Evolutionary conservation across 345 rosid genomes (phyloP).

Genomic region (Triadica sebifera): DNA sequence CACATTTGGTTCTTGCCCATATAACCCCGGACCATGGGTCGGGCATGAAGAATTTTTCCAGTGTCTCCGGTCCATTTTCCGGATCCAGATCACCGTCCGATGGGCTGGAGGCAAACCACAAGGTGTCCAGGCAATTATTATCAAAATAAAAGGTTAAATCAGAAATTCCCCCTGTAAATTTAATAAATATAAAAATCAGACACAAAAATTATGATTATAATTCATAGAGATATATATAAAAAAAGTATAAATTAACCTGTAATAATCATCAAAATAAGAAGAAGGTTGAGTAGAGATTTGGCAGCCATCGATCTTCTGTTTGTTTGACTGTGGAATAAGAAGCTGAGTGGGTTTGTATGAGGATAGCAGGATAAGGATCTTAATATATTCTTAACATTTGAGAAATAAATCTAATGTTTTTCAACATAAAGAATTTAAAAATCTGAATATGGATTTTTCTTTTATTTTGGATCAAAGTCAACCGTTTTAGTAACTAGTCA

Average conservation of each 20-base stretch:
- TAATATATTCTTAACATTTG: not conserved
- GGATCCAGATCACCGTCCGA: constrained; percentile 18
- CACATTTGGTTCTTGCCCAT: constrained; percentile 29
- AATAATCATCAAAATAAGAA: not conserved
- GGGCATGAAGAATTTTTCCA: constrained; percentile 19
- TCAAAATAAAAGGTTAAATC: constrained; percentile 19
- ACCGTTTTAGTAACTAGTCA: too few species aligned
- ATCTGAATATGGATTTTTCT: not conserved
- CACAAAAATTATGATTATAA: not conserved
- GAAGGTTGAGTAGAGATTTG: not conserved
- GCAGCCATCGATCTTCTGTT: not conserved
- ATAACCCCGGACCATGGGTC: constrained; percentile 28
- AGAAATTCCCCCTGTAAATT: not conserved
- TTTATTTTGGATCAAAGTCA: too few species aligned
- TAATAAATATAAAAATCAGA: not conserved
- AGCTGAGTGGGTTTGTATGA: not conserved
- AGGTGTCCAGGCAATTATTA: constrained; percentile 16
- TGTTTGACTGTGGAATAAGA: not conserved
- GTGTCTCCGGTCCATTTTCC: constrained; percentile 3
- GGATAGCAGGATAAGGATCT: not conserved
- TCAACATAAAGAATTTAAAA: not conserved
- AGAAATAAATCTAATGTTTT: not conserved
- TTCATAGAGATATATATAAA: not conserved
- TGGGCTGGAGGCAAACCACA: constrained; percentile 31
- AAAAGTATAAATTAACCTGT: not conserved